Conservation (phyloP, 805 yeast species). For the Candida ficus region DNA sequence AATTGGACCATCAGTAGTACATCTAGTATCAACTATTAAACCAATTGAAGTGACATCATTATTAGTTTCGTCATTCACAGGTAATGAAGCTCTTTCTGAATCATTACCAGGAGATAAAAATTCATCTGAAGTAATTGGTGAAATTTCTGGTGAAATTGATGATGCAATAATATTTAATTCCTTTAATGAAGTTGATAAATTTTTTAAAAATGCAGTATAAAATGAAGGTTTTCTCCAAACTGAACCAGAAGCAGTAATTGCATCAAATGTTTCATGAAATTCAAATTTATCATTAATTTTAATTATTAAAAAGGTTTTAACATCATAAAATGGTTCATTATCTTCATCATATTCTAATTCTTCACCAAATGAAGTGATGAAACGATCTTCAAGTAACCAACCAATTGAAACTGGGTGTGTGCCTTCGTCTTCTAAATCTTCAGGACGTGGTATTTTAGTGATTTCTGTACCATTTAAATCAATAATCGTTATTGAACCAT, state of each 20-base stretch:
- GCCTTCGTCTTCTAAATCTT: constrained; percentile 14
- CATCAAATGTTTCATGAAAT: constrained; percentile 35
- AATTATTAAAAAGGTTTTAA: constrained; percentile 22
- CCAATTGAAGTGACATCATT: constrained; percentile 74
- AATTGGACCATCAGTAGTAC: constrained; percentile 34
- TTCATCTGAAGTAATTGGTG: constrained; percentile 35
- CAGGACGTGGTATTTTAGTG: constrained; percentile 10
- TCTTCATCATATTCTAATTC: constrained; percentile 25
- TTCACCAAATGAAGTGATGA: constrained; percentile 27
- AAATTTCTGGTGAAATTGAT: constrained; percentile 60
- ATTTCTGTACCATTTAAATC: constrained; percentile 9
- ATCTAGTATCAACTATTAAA: constrained; percentile 52
- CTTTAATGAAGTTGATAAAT: constrained; percentile 35
- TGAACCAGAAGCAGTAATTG: constrained; percentile 49
- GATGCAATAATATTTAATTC: constrained; percentile 45
- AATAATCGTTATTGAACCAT: constrained; percentile 14
- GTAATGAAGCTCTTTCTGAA: constrained; percentile 65
- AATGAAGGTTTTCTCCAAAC: constrained; percentile 41
- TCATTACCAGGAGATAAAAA: constrained; percentile 56
- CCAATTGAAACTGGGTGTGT: constrained; percentile 14
- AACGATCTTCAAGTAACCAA: constrained; percentile 14
- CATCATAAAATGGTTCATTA: constrained; percentile 23
- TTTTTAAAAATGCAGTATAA: constrained; percentile 36
- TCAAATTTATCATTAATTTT: neutral
- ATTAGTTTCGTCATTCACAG: constrained; percentile 58